Percentiles rank a stretch among this genome's conserved stretches.
Conservation (phyloP, 2,329 filamentous ascomycete species). For the Neofusicoccum parvum region DNA sequence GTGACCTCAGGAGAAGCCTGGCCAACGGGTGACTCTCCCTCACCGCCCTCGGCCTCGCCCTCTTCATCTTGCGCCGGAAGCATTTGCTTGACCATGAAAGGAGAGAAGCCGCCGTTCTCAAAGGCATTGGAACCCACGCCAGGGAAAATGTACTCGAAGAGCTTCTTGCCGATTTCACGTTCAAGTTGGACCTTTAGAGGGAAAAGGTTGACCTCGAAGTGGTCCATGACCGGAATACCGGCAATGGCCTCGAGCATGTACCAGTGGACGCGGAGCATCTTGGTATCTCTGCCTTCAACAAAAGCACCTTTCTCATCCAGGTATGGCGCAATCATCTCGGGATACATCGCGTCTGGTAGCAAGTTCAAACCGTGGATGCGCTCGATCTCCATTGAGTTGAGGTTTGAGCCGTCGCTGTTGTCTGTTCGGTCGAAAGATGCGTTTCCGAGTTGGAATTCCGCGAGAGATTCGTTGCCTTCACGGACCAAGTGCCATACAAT, state of each 20-base stretch:
- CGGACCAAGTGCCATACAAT: conserved; percentile 97
- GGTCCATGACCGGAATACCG: conserved; percentile 94
- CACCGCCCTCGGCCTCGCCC: conserved; percentile 51
- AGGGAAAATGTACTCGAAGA: conserved; percentile 98
- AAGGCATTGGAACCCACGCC: conserved; percentile 62
- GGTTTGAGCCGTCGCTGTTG: conserved; percentile 94
- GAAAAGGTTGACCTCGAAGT: conserved; percentile 92
- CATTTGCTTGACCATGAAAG: conserved; percentile 61
- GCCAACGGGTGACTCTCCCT: conserved; percentile 10
- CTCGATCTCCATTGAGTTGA: conserved; percentile 87
- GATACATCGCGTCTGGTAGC: conserved; percentile 86
- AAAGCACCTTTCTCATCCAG: conserved; percentile 61
- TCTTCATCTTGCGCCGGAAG: conserved; percentile 48
- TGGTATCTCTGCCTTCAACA: conserved; percentile 63
- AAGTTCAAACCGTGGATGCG: conserved; percentile 88
- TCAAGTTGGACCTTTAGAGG: conserved; percentile 94
- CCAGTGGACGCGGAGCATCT: conserved; percentile 95
- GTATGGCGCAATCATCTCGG: conserved; percentile 93
- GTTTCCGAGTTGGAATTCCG: conserved; percentile 89
- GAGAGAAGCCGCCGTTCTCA: conserved; percentile 60
- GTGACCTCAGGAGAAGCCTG: conserved; percentile 13
- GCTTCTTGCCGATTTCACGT: conserved; percentile 83
- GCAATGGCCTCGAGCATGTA: conserved; percentile 98
- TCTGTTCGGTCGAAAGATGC: conserved; percentile 94
- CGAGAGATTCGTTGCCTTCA: conserved; percentile 81